phyloP scores from a whole-genome alignment of 768 basidiomycete species.

The Pleurotus tuber-regium region DNA sequence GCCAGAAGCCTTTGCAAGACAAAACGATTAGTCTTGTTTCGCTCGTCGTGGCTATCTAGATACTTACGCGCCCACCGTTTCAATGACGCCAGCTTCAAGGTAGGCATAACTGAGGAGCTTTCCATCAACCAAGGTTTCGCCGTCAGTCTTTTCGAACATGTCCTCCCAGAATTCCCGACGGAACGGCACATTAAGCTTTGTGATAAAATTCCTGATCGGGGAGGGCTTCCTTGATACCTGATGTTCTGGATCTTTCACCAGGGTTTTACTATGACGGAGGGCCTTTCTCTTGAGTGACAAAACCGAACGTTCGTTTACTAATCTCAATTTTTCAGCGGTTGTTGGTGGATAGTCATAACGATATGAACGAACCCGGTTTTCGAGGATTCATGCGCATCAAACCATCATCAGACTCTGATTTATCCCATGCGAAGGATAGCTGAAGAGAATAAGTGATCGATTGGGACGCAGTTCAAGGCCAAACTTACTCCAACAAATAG shows the following conservation, averaged over 20 bases:
- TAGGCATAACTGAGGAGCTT: conserved; percentile 67
- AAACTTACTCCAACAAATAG: conserved; percentile 59
- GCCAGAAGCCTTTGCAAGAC: conserved; percentile 50
- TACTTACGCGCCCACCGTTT: conserved; percentile 52
- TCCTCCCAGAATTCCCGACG: conserved; percentile 61
- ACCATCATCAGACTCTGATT: conserved; percentile 62
- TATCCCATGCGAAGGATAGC: conserved; percentile 74
- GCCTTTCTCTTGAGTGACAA: conserved; percentile 53
- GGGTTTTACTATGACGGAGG: conserved; percentile 52
- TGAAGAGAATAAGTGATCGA: conserved; percentile 16
- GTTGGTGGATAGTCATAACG: not conserved
- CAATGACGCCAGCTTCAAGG: conserved; percentile 62
- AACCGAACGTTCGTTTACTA: conserved; percentile 58
- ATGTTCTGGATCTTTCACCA: conserved; percentile 52
- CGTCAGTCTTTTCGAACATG: conserved; percentile 46
- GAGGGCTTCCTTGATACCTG: conserved; percentile 41
- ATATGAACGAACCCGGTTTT: conserved; percentile 48
- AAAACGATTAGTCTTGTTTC: too few species aligned
- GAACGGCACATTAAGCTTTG: conserved; percentile 50
- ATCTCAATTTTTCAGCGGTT: not conserved
- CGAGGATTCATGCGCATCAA: conserved; percentile 67
- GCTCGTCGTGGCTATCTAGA: not conserved
- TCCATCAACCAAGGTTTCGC: conserved; percentile 58
- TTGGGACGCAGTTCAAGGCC: not conserved
- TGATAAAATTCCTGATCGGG: conserved; percentile 32